phyloP scores from a whole-genome alignment of 1,139 yeast genomes.

The Saccharomyces uvarum region DNA sequence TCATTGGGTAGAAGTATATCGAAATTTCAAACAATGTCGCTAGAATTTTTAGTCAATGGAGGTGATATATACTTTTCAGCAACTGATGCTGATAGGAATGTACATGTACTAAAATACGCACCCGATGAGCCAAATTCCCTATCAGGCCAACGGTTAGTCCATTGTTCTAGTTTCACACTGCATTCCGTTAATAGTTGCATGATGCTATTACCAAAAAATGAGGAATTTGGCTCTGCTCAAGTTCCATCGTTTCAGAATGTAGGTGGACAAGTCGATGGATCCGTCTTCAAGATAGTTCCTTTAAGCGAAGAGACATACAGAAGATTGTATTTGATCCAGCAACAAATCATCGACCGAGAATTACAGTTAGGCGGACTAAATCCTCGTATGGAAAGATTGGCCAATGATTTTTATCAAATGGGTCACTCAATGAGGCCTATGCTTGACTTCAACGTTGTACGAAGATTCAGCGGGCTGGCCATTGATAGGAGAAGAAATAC shows the following conservation, averaged over 20 bases:
- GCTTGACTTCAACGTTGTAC: constrained; percentile 53
- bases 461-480: constrained; percentile 46
- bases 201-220: constrained; percentile 43
- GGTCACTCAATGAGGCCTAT: constrained; percentile 41
- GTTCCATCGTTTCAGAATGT: constrained; percentile 43
- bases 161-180: constrained; percentile 62
- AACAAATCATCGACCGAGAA: constrained; percentile 62
- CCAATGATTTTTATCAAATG: constrained; percentile 34
- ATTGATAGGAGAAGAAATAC: constrained; percentile 49
- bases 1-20: constrained; percentile 69
- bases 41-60: constrained; percentile 68
- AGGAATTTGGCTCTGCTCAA: constrained; percentile 23
- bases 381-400: constrained; percentile 62
- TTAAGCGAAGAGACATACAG: constrained; percentile 68
- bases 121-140: constrained; percentile 84
- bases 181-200: constrained; percentile 58
- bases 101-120: constrained; percentile 77
- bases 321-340: constrained; percentile 77
- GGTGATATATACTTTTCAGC: constrained; percentile 60
- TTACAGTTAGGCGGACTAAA: constrained; percentile 72
- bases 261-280: constrained; percentile 75
- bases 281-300: constrained; percentile 68
- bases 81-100: constrained; percentile 61
- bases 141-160: constrained; percentile 70
- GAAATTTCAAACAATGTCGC: constrained; percentile 48